Evolutionary conservation across 75 land plant species (phyloP), one percentile per base, ranked within the genome.

Genomic region (Pinus albicaulis): DNA sequence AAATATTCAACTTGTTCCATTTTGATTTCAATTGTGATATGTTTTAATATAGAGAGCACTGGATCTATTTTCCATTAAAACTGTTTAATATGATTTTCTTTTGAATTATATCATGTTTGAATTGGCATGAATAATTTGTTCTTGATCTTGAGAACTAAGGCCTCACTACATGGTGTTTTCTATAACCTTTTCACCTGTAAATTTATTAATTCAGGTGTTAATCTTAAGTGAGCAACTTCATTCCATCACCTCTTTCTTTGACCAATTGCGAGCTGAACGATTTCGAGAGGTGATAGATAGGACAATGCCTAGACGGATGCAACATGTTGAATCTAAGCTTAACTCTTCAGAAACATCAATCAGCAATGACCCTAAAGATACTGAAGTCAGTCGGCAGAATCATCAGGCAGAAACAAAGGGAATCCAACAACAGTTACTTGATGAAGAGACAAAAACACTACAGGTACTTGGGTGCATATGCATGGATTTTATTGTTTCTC

Each of bases 361-460:
- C 58, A 60, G 72, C 71, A 34, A 48, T 23, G 70, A 76, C 68
- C 23, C 26, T 11, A 57, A 19, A 17, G 63, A 34, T 11, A 57
- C 44, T 28, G 86, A 86, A 28, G 44, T 71, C 7, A 76, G 53
- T 58, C 78, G 85, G 44, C 77, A 74, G 3, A 81, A 86, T 57
- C 61, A 36, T 13, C 13, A 70, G 73, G 72, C 80, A 10, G 84
- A 73, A 25, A 56, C 84, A 17, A 64, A 76, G 22, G 86, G 81
- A 75, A 72, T 82, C 52, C 91, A 89, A 77, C 90, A 91, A 24
- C 91, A 93, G 66, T 63, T 85, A 52, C 73, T 96, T 76, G 99
- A 96, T 82, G 90, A 89, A 80, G 99, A 97, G 79, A 97, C 99
- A 16, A 90, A 78, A 24, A 89, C 95, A n/a, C 92, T 97, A 57